Evolutionary conservation across 257 asterid genomes (phyloP).

Genomic region (Petunia secreta): DNA sequence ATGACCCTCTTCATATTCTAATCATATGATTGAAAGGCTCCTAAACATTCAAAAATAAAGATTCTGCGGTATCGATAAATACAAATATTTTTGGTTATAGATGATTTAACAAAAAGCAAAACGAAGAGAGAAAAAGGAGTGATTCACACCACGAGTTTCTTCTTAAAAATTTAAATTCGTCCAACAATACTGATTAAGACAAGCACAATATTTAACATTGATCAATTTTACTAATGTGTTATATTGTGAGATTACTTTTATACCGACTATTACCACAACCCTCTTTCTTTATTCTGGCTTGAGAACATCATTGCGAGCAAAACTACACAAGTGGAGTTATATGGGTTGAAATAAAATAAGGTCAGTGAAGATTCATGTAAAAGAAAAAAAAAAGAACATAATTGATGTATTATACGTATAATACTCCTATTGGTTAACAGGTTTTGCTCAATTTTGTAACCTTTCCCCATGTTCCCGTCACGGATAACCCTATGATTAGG

Average conservation of each 20-base stretch:
- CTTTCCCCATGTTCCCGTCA: background rate
- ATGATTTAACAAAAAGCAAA: background rate
- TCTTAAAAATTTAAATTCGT: background rate
- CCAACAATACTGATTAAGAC: conserved; percentile 6
- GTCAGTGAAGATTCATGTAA: too few species aligned
- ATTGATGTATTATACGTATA: too few species aligned
- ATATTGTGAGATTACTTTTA: too few species aligned
- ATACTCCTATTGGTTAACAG: background rate
- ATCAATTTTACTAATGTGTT: too few species aligned
- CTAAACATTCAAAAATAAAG: background rate
- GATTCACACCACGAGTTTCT: conserved; percentile 7
- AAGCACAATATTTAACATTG: background rate
- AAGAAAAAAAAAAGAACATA: too few species aligned
- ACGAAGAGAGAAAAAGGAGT: background rate
- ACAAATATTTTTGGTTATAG: background rate
- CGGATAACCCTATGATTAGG: background rate
- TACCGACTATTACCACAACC: too few species aligned
- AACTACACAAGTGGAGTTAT: too few species aligned
- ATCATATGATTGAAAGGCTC: background rate
- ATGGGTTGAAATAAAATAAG: too few species aligned
- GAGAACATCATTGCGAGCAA: too few species aligned
- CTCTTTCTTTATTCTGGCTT: too few species aligned
- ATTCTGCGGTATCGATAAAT: background rate
- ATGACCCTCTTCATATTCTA: too few species aligned
- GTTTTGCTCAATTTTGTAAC: background rate